phyloP scores from a whole-genome alignment of 805 yeast genomes.

The Starmerella scarabaei region DNA sequence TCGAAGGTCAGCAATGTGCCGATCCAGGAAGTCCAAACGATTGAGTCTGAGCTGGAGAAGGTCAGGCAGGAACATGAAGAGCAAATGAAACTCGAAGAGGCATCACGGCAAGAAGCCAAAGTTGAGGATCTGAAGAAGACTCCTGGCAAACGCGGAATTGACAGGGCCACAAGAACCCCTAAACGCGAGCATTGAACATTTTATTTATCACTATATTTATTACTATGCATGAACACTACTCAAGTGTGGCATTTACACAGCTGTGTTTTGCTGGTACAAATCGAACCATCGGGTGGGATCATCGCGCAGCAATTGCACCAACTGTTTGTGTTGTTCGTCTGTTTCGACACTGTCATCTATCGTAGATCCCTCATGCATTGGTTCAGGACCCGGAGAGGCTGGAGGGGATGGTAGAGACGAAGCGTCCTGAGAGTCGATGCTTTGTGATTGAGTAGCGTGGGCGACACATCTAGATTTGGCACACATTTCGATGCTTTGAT shows the following conservation, averaged over 20 bases:
- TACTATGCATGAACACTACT: too few species aligned
- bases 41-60: constrained; percentile 47
- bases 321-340: not conserved
- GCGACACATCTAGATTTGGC: too few species aligned
- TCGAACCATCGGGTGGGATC: constrained; percentile 14
- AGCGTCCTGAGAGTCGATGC: not conserved
- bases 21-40: constrained; percentile 48
- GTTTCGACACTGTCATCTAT: not conserved
- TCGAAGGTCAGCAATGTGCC: constrained; percentile 36
- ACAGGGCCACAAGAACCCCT: too few species aligned
- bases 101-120: constrained; percentile 55
- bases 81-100: constrained; percentile 50
- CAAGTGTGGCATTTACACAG: too few species aligned
- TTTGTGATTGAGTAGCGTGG: too few species aligned
- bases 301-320: constrained; percentile 5
- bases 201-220: too few species aligned
- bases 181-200: too few species aligned
- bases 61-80: constrained; percentile 52
- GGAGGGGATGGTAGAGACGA: not conserved
- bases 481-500: too few species aligned
- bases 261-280: too few species aligned
- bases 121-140: constrained; percentile 50
- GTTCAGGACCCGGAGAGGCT: too few species aligned
- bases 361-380: too few species aligned
- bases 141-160: not conserved